These are phyloP conservation scores for Naganishia vaughanmartiniae DNA, from an alignment of 768 basidiomycete species.

Conservation along the genomic window DNA sequence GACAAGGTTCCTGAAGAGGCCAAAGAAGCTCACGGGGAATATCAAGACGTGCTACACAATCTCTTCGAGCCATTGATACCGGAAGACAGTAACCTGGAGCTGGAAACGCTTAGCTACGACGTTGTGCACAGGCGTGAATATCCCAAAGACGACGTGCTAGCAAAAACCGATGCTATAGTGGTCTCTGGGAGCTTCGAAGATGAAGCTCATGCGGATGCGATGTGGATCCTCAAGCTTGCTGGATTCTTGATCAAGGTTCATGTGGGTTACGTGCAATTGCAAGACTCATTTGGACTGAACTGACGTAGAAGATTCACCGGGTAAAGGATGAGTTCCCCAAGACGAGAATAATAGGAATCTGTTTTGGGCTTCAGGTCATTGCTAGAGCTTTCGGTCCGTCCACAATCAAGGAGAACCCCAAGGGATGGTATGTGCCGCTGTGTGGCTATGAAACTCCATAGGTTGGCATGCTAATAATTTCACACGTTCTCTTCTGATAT, in stretches of 20 bases:
- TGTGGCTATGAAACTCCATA: neutral
- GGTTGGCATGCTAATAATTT: neutral
- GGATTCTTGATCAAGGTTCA: conserved; percentile 41
- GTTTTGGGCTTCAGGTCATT: conserved; percentile 42
- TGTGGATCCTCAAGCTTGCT: conserved; percentile 41
- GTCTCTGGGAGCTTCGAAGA: conserved; percentile 43
- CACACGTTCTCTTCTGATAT: neutral
- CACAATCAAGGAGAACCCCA: conserved; percentile 36
- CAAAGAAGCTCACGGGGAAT: conserved; percentile 37
- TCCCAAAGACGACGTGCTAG: conserved; percentile 39
- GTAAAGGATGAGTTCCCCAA: conserved; percentile 37
- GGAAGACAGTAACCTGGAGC: conserved; percentile 28
- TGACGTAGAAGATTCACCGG: neutral
- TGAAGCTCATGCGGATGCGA: conserved; percentile 39
- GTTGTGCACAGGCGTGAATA: conserved; percentile 39
- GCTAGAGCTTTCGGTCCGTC: conserved; percentile 41
- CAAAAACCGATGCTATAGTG: conserved; percentile 38
- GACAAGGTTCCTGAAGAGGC: conserved; percentile 37
- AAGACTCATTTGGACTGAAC: neutral
- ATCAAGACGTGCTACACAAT: conserved; percentile 42
- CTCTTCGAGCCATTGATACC: conserved; percentile 41
- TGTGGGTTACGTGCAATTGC: neutral
- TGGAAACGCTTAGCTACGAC: conserved; percentile 37
- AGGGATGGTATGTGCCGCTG: conserved; percentile 37
- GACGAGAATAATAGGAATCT: conserved; percentile 39